Evolutionary conservation across 2,329 filamentous ascomycete species (phyloP), one percentile per base, ranked within the genome.

Genomic region (Aspergillus thermomutatus): DNA sequence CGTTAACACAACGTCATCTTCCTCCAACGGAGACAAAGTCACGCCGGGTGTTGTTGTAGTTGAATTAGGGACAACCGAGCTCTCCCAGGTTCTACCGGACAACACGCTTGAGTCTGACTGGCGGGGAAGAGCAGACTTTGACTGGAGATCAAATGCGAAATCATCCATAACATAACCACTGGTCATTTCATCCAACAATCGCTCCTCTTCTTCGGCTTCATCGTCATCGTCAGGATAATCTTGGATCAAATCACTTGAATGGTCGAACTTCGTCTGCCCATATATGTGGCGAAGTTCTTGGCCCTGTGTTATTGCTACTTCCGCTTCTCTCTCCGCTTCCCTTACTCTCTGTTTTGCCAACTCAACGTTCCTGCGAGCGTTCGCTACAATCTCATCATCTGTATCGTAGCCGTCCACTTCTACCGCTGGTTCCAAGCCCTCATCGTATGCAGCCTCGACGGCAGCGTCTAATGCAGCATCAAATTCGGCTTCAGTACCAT

Each of bases 391-490:
- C 56, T 74, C 68, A 58, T 74, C 66, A 46, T 64, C 65, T 53
- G 62, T 54, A 56, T 66, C 63, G 34, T 64, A 57, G 43, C 61
- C 76, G 40, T 58, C 69, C 64, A 53, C 67, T 60, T 68, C 77
- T 59, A 63, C 68, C 60, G 66, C 85, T 3, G 89, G 89, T 69
- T 96, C 92, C 61, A 91, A 90, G 0, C 90, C 90, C 60, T 97
- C 92, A 70, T 96, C 89, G 72, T 97, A 99, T 4, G 93, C 94
- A 51, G 93, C 93, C 73, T 97, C 94, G 8, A 97, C 92, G 14
- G 94, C 94, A 25, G 92, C 93, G 75, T 97, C 93, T 46, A 97
- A 81, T 3, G 94, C 94, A 8, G 91, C 92, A 74, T 97, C 92
- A 63, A 97, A 96, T 69, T 96, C 92, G 6, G 90, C 88, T 71